phyloP scores from a whole-genome alignment of 805 yeast genomes.

The Monosporozyma aquatica region DNA sequence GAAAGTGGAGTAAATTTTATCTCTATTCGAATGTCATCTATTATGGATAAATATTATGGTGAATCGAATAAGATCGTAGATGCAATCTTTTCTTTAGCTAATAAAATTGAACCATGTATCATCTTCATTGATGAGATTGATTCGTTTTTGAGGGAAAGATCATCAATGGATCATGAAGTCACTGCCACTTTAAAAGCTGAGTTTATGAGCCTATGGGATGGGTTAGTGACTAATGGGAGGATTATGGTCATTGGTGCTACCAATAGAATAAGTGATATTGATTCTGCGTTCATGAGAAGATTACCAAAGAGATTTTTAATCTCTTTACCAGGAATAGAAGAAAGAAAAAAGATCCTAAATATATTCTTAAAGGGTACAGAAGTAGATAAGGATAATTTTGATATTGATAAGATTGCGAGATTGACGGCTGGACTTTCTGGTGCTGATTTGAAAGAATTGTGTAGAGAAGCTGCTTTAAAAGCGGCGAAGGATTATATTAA shows the following conservation, averaged over 20 bases:
- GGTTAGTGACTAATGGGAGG: constrained; percentile 67
- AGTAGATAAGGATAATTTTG: constrained; percentile 47
- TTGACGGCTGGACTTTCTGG: constrained; percentile 77
- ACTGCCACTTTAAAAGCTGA: constrained; percentile 92
- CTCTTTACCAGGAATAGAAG: constrained; percentile 55
- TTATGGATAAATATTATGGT: constrained; percentile 97
- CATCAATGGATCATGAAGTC: constrained; percentile 84
- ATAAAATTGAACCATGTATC: constrained; percentile 87
- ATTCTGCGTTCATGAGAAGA: constrained; percentile 83
- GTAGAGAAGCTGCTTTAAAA: constrained; percentile 86
- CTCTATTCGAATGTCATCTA: constrained; percentile 83
- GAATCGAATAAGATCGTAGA: constrained; percentile 90
- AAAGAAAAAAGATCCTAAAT: constrained; percentile 61
- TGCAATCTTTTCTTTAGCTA: constrained; percentile 83
- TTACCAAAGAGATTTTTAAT: constrained; percentile 86
- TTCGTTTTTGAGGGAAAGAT: constrained; percentile 81
- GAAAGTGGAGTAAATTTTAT: constrained; percentile 89
- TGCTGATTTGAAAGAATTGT: constrained; percentile 80
- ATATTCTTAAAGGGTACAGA: constrained; percentile 59
- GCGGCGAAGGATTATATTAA: constrained; percentile 82
- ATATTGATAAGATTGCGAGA: constrained; percentile 48
- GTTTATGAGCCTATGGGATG: constrained; percentile 97
- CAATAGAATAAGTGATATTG: constrained; percentile 85
- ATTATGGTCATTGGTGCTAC: constrained; percentile 91
- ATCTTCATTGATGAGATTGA: constrained; percentile 95